Evolutionary conservation across 352 stramenopile genomes (phyloP).

Genomic region (Globisporangium rhizosaccharum): DNA sequence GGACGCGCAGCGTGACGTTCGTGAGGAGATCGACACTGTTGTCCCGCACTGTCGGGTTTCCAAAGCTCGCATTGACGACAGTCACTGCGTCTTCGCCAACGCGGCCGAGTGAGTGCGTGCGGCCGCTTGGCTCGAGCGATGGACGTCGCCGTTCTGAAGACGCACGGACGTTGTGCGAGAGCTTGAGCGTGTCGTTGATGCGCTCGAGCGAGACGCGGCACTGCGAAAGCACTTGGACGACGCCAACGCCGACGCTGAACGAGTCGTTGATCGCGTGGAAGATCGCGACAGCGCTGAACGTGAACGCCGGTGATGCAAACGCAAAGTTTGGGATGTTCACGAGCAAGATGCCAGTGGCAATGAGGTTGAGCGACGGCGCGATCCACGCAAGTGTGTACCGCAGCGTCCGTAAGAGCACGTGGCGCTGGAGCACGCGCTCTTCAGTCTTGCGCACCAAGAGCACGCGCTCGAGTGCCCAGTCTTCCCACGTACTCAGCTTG

Average conservation of each 20-base stretch:
- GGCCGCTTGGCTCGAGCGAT: neutral
- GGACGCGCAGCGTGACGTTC: conserved; percentile 43
- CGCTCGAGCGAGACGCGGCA: conserved; percentile 25
- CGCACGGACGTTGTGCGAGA: neutral
- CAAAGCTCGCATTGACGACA: conserved; percentile 38
- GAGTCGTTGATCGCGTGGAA: conserved; percentile 37
- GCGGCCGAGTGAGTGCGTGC: conserved; percentile 2
- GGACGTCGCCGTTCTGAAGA: neutral
- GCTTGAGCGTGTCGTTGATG: conserved; percentile 18
- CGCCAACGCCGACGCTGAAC: conserved; percentile 14
- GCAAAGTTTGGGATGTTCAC: conserved; percentile 18
- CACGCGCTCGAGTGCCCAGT: conserved; percentile 39
- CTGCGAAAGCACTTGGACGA: conserved; percentile 18
- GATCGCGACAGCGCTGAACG: conserved; percentile 27
- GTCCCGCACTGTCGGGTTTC: conserved; percentile 17
- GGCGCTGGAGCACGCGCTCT: conserved; percentile 16
- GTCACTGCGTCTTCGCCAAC: conserved; percentile 21
- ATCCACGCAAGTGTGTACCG: conserved; percentile 34
- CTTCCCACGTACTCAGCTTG: conserved; percentile 58
- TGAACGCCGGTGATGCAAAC: conserved; percentile 26
- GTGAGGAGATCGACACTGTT: conserved; percentile 33
- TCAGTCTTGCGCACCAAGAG: conserved; percentile 33
- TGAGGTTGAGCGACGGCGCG: conserved; percentile 27
- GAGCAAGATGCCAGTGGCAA: conserved; percentile 25
- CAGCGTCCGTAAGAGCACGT: conserved; percentile 21